These are phyloP conservation scores for Thermothielavioides terrestris DNA, from an alignment of 495 filamentous ascomycete species.

Conservation along the genomic window DNA sequence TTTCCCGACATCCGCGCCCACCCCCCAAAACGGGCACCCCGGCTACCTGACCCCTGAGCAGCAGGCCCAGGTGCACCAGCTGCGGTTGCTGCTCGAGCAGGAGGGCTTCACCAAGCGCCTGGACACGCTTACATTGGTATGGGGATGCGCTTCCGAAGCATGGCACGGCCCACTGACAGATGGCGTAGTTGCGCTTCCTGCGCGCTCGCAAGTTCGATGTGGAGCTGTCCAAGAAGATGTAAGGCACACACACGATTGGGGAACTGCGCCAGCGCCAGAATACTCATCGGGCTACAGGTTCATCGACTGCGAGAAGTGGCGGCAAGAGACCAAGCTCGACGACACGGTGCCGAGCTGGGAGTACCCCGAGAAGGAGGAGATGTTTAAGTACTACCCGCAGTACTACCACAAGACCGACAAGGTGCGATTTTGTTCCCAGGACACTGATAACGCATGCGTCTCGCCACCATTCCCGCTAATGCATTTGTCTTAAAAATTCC, in stretches of 20 bases:
- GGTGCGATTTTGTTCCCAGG: too few relatives aligned
- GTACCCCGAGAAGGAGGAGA: slow-evolving; percentile 76
- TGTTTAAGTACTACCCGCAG: slow-evolving; percentile 93
- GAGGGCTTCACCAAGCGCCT: slow-evolving; percentile 75
- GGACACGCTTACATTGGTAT: slow-evolving; percentile 81
- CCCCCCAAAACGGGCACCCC: slow-evolving; percentile 65
- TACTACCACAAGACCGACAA: slow-evolving; percentile 99
- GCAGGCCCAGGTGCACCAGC: slow-evolving; percentile 80
- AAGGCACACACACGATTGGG: slow-evolving; percentile 21
- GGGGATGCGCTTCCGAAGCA: too few relatives aligned
- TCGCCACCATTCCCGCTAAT: too few relatives aligned
- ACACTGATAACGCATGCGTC: too few relatives aligned
- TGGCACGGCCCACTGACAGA: slow-evolving; percentile 14
- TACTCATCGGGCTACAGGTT: slow-evolving; percentile 55
- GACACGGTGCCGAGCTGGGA: slow-evolving; percentile 72
- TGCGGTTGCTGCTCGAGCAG: slow-evolving; percentile 75
- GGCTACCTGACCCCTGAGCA: slow-evolving; percentile 81
- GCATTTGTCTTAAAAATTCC: too few relatives aligned
- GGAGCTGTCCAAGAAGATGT: slow-evolving; percentile 77
- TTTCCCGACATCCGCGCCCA: slow-evolving; percentile 71
- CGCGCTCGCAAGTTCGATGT: slow-evolving; percentile 94
- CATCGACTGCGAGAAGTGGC: slow-evolving; percentile 82
- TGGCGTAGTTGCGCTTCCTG: slow-evolving; percentile 68
- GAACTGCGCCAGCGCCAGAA: not conserved
- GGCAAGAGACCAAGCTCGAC: slow-evolving; percentile 73